Percentiles rank a stretch among this genome's conserved stretches.
Conservation (phyloP, 2,329 filamentous ascomycete genomes). For the Verticillium albo-atrum region DNA sequence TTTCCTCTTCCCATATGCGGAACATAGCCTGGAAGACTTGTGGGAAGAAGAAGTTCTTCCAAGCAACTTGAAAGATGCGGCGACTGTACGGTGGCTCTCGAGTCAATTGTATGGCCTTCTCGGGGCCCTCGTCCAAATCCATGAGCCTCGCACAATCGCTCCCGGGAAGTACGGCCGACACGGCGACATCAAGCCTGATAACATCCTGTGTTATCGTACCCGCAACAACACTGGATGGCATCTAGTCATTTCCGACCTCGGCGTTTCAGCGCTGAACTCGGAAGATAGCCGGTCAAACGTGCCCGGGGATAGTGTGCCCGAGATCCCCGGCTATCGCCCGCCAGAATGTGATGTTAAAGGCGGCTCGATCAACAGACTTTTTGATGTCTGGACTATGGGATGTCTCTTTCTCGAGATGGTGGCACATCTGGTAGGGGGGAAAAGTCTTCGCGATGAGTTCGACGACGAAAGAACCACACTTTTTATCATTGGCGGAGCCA, state of each 20-base stretch:
- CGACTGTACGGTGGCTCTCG: conserved; percentile 4
- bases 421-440: background rate
- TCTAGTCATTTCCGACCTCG: conserved; percentile 3
- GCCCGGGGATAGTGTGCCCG: background rate
- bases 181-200: conserved; percentile 7
- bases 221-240: background rate
- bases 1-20: conserved; percentile 8
- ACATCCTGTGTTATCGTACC: conserved; percentile 3
- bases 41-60: background rate
- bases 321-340: background rate
- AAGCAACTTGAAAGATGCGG: background rate
- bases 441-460: background rate
- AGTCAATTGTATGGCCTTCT: conserved; percentile 7
- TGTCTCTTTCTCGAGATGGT: background rate
- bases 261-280: background rate
- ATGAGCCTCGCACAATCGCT: background rate
- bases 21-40: background rate
- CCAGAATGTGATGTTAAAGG: background rate
- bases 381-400: background rate
- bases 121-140: background rate
- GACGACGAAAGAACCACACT: background rate
- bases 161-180: conserved; percentile 1
- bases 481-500: background rate
- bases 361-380: background rate
- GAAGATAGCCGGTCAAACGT: background rate